Base-by-base conservation (phyloP, 176 grass and related monocot species). In the Ensete ventricosum region DNA sequence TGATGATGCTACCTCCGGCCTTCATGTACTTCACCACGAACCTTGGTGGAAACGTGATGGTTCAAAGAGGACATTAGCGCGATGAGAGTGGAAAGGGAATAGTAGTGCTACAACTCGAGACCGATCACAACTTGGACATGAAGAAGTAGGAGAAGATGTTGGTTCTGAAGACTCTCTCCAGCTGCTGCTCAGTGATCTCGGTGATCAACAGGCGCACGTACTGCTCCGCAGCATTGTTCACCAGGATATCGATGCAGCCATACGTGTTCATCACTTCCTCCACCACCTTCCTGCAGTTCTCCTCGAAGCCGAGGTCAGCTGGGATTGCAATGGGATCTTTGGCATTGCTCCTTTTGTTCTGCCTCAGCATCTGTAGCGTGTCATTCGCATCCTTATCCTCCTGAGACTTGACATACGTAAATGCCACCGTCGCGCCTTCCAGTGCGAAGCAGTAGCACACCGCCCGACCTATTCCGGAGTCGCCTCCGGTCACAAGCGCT, bases 201-300 rank as follows among this genome's bases (percentile, higher is more conserved):
- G 81, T 23, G 76, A 96, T 71, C 53, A 19, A 43, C 0, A 65
- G 60, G 0, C 86, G 87, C 43, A 77, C 79, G 55, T 88, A 80
- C 85, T 97, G 90, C 87, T 97, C 85, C 0, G 79, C 90, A 0
- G 85, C 85, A 76, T 97, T 92, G 85, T 97, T 97, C 11, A 97
- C 85, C 0, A 97, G 77, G 62, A 97, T 69, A 77, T 97, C 90
- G 62, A 97, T 74, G 52, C 76, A 80, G 0, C 93, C 88, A 66
- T 84, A 77, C 1, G 77, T 79, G 52, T 17, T 12, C 0, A 58
- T 77, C 0, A 90, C 85, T 75, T 88, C 79, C 1, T 88, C 93
- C 3, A 96, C 85, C 48, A 80, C 93, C 72, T 69, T 74, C 6
- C 77, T 67, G 87, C 93, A 96, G 71, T 70, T 78, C 6, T 88